These are phyloP conservation scores for Iberis pinnata DNA, from an alignment of 345 rosid species.

Conservation along the genomic window DNA sequence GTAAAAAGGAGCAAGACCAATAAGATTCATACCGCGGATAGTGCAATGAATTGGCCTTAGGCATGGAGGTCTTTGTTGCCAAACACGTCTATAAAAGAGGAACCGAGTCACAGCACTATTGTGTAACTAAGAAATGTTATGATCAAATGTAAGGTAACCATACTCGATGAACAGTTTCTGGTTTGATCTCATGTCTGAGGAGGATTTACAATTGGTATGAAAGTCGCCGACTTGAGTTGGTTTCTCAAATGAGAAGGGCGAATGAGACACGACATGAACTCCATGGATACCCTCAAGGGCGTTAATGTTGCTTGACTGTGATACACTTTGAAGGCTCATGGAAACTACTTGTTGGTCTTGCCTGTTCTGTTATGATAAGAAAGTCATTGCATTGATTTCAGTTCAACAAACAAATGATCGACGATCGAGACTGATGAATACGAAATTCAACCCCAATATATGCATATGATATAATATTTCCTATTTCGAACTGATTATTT, in stretches of 20 bases:
- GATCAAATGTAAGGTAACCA: constrained; percentile 19
- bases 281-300: constrained; percentile 74
- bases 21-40: constrained; percentile 40
- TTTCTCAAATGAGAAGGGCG: constrained; percentile 51
- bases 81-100: constrained; percentile 48
- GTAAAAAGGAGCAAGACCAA: not conserved
- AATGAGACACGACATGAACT: constrained; percentile 59
- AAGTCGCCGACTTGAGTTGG: constrained; percentile 43
- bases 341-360: constrained; percentile 33
- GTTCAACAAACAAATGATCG: not conserved
- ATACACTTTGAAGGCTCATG: constrained; percentile 47
- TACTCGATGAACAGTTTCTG: constrained; percentile 61
- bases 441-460: not conserved
- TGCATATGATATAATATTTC: no score
- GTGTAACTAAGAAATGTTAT: not conserved
- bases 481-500: not conserved
- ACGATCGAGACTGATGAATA: not conserved
- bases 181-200: constrained; percentile 37
- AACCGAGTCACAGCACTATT: not conserved
- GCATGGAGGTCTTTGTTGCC: constrained; percentile 95
- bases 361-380: constrained; percentile 13
- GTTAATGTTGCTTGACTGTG: constrained; percentile 39
- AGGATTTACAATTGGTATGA: constrained; percentile 33
- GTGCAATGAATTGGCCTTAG: constrained; percentile 64
- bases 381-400: no score